phyloP scores from a whole-genome alignment of 2,329 filamentous ascomycete genomes.

The Ophiostoma triangulosporum region DNA sequence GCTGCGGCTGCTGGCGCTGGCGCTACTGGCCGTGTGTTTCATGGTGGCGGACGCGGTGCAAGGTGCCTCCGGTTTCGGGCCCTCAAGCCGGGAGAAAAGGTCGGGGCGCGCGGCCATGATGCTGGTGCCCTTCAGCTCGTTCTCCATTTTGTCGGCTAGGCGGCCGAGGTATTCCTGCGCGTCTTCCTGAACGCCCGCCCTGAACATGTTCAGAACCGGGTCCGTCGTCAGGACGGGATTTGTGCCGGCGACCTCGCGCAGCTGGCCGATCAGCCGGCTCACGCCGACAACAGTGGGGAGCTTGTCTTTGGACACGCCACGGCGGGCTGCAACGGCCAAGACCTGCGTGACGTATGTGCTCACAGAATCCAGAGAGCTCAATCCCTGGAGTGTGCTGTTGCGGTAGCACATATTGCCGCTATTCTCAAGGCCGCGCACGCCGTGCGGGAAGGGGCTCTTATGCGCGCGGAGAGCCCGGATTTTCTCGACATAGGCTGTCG shows the following conservation, averaged over 20 bases:
- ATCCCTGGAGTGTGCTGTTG: conserved; percentile 81
- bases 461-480: no score
- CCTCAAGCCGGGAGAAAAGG: conserved; percentile 25
- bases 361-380: conserved; percentile 63
- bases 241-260: conserved; percentile 58
- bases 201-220: conserved; percentile 73
- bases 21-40: background rate
- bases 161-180: conserved; percentile 96
- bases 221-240: conserved; percentile 74
- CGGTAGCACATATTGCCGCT: conserved; percentile 95
- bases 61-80: no score
- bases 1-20: background rate
- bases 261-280: conserved; percentile 50
- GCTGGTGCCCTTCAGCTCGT: conserved; percentile 47
- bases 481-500: no score
- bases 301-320: conserved; percentile 24
- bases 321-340: conserved; percentile 17
- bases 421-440: conserved; percentile 66
- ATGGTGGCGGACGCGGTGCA: no score
- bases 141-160: conserved; percentile 71
- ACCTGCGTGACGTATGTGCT: conserved; percentile 43
- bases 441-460: conserved; percentile 18
- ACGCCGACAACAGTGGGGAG: conserved; percentile 35
- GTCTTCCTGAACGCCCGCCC: conserved; percentile 91
- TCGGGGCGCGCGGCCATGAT: conserved; percentile 21